Base-by-base conservation (phyloP, 768 basidiomycete genomes). In the Clitopilus passeckerianus region DNA sequence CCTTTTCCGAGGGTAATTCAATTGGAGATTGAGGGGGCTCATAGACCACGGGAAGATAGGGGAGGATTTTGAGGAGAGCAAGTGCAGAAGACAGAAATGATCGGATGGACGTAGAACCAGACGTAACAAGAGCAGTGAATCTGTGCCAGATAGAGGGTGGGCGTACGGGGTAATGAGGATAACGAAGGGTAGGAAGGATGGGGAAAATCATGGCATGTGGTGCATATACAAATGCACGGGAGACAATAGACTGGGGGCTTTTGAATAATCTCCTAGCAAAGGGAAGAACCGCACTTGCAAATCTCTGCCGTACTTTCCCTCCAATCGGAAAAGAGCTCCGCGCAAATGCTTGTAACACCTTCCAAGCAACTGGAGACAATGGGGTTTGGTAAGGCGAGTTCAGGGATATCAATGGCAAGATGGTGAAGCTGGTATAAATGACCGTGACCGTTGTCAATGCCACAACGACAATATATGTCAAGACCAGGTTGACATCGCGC, bases 361-460 rank as follows among this genome's bases (percentile, higher is more conserved):
- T 3, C 27, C 27, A 75, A 53, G 59, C 71, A 1, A 70, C n/a
- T 9, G 59, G 61, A 1, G 77, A 74, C 8, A 75, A 57, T 5
- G 75, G 73, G 0, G 74, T 76, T 53, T 68, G 66, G 54, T 75
- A 75, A 1, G 74, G 75, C 59, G 37, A 41, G 10, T 4, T 2
- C 14, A 12, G 70, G 74, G 23, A 65, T 27, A 72, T 64, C 5
- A 72, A 60, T 1, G 75, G 74, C 18, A 75, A 67, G 35, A 73
- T 56, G 7, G 74, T 75, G 58, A 74, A 58, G 8, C 67, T 59
- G 22, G 61, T 34, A 53, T 78, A 78, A 8, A 74, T 57, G 20
- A 61, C 27, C 44, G 63, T 64, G 54, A 50, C n/a, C 1, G 20
- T 12, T 5, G n/a, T 20, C 18, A 50, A n/a, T 2, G 20, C 16